Base-by-base conservation (phyloP, 164 flowering plant species). In the Malania oleifera region DNA sequence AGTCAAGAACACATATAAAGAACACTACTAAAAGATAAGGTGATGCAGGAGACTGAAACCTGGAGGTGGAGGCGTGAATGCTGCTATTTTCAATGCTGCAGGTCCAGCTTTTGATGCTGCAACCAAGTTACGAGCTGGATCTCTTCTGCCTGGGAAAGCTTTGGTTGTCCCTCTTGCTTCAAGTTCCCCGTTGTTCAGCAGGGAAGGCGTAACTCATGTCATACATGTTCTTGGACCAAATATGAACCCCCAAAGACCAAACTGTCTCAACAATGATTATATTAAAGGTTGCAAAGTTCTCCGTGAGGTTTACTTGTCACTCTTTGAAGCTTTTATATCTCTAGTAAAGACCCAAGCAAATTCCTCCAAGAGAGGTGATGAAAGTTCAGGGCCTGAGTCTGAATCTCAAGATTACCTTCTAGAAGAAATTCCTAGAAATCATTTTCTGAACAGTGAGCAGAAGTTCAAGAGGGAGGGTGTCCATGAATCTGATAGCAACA, bases 211-310 rank as follows among this genome's bases (percentile, higher is more conserved):
- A n/a, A 78, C 92, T 22, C 97, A 93, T 80, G 98, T 93, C 52
- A 86, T 93, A 52, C 98, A 93, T 73, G 95, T 90, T 63, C 86
- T 93, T 67, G 98, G 98, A 54, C 98, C 98, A 41, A 93, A 93
- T 62, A 93, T 93, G 98, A 93, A 93, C 66, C 95, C 95, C 6
- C 65, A 75, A 17, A 80, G 98, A 65, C 97, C 98, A 39, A 80
- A 87, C 68, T 82, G 57, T 70, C 90, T 93, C 14, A 59, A 75
- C 23, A 74, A 77, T 76, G 87, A 93, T 73, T 93, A 93, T 57
- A 53, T 4, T 28, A 73, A 82, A 66, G 98, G 97, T 25, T 77
- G 92, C 69, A 62, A 75, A 52, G 62, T 89, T 70, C 96, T 93
- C 45, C 77, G 77, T 25, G 76, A 76, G 52, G 84, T 95, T 57